These are phyloP conservation scores for Achlya hypogyna DNA, from an alignment of 352 stramenopile genomes.

Conservation along the genomic window DNA sequence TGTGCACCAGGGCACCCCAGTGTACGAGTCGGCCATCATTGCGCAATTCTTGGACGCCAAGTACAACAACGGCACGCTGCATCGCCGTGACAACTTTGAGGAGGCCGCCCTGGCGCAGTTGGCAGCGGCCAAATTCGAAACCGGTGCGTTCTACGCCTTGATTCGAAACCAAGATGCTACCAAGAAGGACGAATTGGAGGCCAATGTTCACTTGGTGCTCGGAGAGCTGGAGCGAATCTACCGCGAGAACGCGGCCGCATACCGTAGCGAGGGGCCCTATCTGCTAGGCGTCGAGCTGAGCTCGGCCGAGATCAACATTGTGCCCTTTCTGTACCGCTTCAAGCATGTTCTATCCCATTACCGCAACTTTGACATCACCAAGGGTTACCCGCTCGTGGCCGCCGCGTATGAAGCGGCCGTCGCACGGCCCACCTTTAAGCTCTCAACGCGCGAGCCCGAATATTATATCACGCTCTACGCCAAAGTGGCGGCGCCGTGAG, in stretches of 20 bases:
- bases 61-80: conserved; percentile 8
- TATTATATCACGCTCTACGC: conserved; percentile 13
- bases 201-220: neutral
- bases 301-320: conserved; percentile 10
- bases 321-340: conserved; percentile 14
- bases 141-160: neutral
- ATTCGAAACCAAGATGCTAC: conserved; percentile 3
- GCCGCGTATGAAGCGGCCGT: neutral
- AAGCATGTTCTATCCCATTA: conserved; percentile 2
- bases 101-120: neutral
- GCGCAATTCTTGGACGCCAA: conserved; percentile 16
- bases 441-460: conserved; percentile 1
- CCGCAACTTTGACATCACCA: neutral
- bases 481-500: too few species aligned
- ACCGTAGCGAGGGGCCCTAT: conserved; percentile 7
- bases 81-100: neutral
- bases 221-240: conserved; percentile 5
- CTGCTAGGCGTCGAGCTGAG: conserved; percentile 11
- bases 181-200: neutral
- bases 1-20: neutral
- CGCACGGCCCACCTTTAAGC: neutral
- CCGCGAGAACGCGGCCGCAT: neutral
- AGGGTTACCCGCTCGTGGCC: neutral
- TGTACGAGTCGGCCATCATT: conserved; percentile 15
- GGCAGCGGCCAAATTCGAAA: neutral